Evolutionary conservation across 148 eudicot genomes (phyloP).

Genomic region (Vaccinium darrowii): DNA sequence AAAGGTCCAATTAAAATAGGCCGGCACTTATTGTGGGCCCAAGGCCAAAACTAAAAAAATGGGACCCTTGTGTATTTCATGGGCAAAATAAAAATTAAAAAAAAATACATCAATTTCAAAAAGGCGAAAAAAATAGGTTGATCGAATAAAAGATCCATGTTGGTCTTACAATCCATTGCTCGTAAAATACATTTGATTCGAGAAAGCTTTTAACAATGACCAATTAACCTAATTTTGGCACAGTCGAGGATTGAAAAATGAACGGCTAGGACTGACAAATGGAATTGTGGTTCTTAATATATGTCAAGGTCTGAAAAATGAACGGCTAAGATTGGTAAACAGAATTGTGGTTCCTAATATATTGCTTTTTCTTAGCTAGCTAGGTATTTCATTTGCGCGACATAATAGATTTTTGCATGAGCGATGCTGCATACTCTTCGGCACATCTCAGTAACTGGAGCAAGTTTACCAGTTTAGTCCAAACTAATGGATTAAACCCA

Average conservation of each 20-base stretch:
- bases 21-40: neutral
- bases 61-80: neutral
- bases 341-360: too few relatives aligned
- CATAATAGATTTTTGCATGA: neutral
- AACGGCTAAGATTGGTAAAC: neutral
- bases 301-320: neutral
- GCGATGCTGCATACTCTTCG: neutral
- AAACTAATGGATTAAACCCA: neutral
- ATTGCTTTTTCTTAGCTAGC: neutral
- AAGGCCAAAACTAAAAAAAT: neutral
- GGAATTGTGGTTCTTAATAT: neutral
- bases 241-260: neutral
- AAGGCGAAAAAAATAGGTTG: neutral
- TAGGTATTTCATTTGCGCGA: too few relatives aligned
- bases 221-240: too few relatives aligned
- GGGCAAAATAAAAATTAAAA: neutral
- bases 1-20: too few relatives aligned
- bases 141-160: too few relatives aligned
- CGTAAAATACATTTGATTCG: neutral
- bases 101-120: too few relatives aligned
- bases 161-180: neutral
- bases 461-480: neutral
- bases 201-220: too few relatives aligned
- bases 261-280: neutral
- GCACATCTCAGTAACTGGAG: neutral